Base-by-base conservation (phyloP, 495 filamentous ascomycete species). In the Hyaloscypha bicolor region DNA sequence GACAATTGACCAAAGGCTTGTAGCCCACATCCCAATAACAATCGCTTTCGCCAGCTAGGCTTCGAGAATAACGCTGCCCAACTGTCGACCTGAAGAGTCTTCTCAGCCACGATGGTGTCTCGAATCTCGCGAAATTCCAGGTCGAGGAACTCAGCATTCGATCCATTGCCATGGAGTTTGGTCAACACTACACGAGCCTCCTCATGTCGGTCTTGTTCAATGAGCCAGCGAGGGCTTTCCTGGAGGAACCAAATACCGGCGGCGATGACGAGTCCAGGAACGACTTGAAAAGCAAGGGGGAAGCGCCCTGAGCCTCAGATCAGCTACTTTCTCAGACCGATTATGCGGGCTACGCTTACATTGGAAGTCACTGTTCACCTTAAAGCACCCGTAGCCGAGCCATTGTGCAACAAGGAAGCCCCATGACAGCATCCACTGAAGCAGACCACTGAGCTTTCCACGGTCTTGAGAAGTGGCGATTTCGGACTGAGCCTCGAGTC, bases 211-310 rank as follows among this genome's bases (percentile, higher is more conserved):
- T 81, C 83, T 65, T 81, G 79, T 65, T 85, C 79, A 33, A 84
- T 80, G 9, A 88, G 76, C 85, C 85, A 88, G 56, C 86, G 75
- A 14, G 86, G 86, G 0, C 82, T 85, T 70, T 87, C 86, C 11
- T 78, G 77, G 14, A 87, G 77, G 68, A 84, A 85, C 69, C 79
- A 80, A 33, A 85, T 74, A 12, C 84, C 83, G 9, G 75, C 65
- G 8, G 74, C 76, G 29, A 88, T 76, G n/a, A 83, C 67, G 4
- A 87, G 53, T 8, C 81, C 78, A 8, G 85, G 85, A 1, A 82
- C 71, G 37, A 77, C 78, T 66, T 87, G 85, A 30, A 87, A 80
- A 19, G 82, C 81, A 25, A 88, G 79, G 0, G 85, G 85, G 42
- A 87, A 81, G 39, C 85, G 76, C 86, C 86, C 86, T 69, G 82